Evolutionary conservation across 129 eudicot species (phyloP), one percentile per base, ranked within the genome.

Genomic region (Dittrichia graveolens): DNA sequence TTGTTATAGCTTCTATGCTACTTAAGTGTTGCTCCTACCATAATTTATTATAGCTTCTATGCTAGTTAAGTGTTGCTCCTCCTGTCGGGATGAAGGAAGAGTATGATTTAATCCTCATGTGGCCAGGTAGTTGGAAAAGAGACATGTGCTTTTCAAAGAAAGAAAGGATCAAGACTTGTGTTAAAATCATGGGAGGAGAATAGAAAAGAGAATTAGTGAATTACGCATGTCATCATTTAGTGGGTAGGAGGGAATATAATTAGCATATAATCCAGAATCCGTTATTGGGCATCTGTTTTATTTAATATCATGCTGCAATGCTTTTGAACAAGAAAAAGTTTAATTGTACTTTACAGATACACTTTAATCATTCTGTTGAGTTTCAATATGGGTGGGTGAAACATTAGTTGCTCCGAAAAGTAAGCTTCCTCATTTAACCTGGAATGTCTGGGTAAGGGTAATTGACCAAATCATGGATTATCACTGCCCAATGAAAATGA

Each of bases 51-150:
- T 47, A 57, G 40, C 49, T 47, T 13, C 55, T 38, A 14, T 48
- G 63, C 9, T 77, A n/a, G n/a, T n/a, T n/a, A 69, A 68, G 60
- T 77, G 64, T 69, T 50, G 63, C 18, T 70, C 13, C 40, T 24
- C n/a, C 13, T 46, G 19, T 16, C 12, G 54, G 39, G 40, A 67
- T 43, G 54, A 65, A 64, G 61, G 64, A 11, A 63, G 6, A 39
- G 72, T 64, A 63, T 52, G 63, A 18, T 19, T 65, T 14, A 66
- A 55, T 6, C 67, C 3, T 56, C 49, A 45, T 44, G 50, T 19
- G 61, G 75, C 48, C 11, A 2, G 80, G 75, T 76, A 38, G 75
- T 47, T 76, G 79, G 31, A 24, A 67, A 66, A 41, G n/a, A 68
- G 31, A 24, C 31, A 24, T 24, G 31, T 0, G 31, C 31, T 24